phyloP scores from a whole-genome alignment of 208 protist genomes.

The Herpetomonas tarakana region DNA sequence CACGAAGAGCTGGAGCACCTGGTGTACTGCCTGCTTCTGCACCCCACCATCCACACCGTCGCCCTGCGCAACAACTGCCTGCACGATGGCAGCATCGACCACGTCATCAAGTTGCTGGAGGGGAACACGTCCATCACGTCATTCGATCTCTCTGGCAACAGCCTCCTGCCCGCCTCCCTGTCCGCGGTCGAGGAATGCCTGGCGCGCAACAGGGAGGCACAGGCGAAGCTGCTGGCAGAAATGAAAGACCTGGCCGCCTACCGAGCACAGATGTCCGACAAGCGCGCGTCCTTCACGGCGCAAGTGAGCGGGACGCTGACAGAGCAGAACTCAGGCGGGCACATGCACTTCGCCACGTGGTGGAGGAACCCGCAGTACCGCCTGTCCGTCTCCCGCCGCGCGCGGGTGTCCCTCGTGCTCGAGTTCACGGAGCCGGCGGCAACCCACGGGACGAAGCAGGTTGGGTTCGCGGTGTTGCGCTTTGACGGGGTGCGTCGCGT shows the following conservation, averaged over 20 bases:
- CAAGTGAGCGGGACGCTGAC: constrained; percentile 29
- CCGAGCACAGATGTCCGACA: constrained; percentile 15
- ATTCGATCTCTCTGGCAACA: constrained; percentile 47
- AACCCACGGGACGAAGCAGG: constrained; percentile 35
- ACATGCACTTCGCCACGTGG: constrained; percentile 83
- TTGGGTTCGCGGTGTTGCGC: constrained; percentile 68
- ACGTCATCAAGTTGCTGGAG: constrained; percentile 66
- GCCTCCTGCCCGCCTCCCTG: constrained; percentile 39
- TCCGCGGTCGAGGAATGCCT: constrained; percentile 11
- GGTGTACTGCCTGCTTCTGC: constrained; percentile 71
- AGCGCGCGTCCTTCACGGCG: constrained; percentile 26
- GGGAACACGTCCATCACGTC: constrained; percentile 44
- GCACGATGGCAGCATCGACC: constrained; percentile 49
- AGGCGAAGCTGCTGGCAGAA: constrained; percentile 11
- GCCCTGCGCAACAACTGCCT: constrained; percentile 57
- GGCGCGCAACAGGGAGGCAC: constrained; percentile 8
- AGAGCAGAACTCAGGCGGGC: constrained; percentile 57
- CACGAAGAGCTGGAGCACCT: constrained; percentile 73
- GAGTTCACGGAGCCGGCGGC: constrained; percentile 12
- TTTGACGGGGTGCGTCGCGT: constrained; percentile 59
- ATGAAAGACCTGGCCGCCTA: constrained; percentile 17
- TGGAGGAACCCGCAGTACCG: constrained; percentile 82
- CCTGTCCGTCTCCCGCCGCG: constrained; percentile 40
- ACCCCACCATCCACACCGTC: constrained; percentile 59
- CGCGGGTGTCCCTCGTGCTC: constrained; percentile 50